Evolutionary conservation across 129 eudicot species (phyloP), one percentile per base, ranked within the genome.

Genomic region (Arctium lappa): DNA sequence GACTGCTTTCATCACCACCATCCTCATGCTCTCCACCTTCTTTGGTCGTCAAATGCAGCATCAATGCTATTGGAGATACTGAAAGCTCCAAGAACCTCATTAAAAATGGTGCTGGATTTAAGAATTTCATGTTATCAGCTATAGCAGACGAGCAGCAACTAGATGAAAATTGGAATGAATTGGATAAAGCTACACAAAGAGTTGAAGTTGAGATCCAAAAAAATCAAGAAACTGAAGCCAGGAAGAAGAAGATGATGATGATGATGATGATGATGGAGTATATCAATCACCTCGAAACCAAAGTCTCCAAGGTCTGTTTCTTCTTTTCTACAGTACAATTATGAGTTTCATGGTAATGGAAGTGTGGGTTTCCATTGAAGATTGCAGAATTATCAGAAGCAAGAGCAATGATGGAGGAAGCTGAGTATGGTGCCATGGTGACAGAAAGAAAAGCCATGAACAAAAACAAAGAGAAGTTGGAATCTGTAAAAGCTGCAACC

Each of bases 401-500:
- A 37, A 88, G 88, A 83, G 80, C 81, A 50, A 76, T 87, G 89
- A 82, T 88, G 42, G 94, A 92, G 80, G 94, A 91, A 80, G 97
- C 96, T 30, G 92, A 90, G 86, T 82, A 86, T 4, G 79, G 88
- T 42, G 65, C 2, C 84, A 86, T 4, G 79, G 89, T 42, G 65
- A 3, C 68, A 11, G 89, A 69, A 82, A 87, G 72, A n/a, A 80
- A 75, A 44, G 80, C 79, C 3, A 78, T 80, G 15, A 75, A 72
- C 82, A 88, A 81, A 85, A 84, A 89, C 63, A 85, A 83, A 72
- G 99, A 95, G 72, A 86, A 97, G 74, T 27, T 87, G 86, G 98
- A 95, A 82, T 95, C 99, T 29, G 83, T 91, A 66, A 95, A 89
- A 88, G 99, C 99, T 27, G 97, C 98, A 12, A 63, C 80, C 0